Conservation (phyloP, 2,329 filamentous ascomycete species). For the Geoglossum cookeanum region DNA sequence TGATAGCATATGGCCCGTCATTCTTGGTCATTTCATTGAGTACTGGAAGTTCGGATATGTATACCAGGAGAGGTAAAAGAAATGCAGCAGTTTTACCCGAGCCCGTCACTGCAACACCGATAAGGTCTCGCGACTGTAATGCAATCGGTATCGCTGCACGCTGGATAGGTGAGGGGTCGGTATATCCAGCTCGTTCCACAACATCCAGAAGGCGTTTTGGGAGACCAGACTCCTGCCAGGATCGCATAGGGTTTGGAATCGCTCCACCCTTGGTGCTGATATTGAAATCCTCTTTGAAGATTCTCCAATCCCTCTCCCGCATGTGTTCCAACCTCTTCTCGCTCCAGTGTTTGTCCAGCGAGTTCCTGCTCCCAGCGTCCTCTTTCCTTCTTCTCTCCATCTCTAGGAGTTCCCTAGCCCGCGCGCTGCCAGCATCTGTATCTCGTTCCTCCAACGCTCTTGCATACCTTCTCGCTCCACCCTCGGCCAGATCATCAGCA, state of each 20-base stretch:
- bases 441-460: conserved; percentile 58
- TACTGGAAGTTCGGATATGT: conserved; percentile 78
- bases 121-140: conserved; percentile 80
- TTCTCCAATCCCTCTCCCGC: conserved; percentile 95
- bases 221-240: conserved; percentile 69
- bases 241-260: conserved; percentile 92
- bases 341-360: conserved; percentile 84
- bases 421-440: conserved; percentile 50
- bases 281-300: conserved; percentile 98
- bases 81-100: conserved; percentile 97
- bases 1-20: conserved; percentile 92
- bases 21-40: conserved; percentile 75
- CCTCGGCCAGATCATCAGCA: conserved; percentile 35
- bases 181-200: conserved; percentile 70
- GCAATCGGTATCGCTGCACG: conserved; percentile 91
- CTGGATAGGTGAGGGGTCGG: conserved; percentile 80
- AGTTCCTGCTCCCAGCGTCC: conserved; percentile 46
- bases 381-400: conserved; percentile 65
- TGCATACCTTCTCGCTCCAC: conserved; percentile 35
- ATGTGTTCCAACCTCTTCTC: conserved; percentile 85
- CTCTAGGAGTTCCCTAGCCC: conserved; percentile 65
- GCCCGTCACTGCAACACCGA: conserved; percentile 93
- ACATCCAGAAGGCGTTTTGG: conserved; percentile 64
- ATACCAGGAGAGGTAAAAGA: conserved; percentile 75
- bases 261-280: conserved; percentile 83